A percentile compares a stretch with the other conserved stretches of the same genome.
Evolutionary conservation across 164 flowering plant genomes (phyloP).

Genomic region (Nelumbo lutea): DNA sequence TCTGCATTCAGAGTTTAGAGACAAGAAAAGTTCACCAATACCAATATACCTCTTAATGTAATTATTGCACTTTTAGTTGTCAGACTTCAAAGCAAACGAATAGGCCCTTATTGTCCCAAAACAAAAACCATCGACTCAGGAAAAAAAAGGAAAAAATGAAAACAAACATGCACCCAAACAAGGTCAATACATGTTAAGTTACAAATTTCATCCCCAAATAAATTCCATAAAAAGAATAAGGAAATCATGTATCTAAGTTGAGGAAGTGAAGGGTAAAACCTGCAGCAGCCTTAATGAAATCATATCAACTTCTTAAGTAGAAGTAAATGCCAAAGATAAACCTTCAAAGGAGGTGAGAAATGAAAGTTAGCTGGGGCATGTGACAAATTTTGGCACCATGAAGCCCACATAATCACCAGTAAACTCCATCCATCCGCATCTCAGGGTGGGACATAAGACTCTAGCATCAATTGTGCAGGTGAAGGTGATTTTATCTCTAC

Average conservation of each 20-base stretch:
- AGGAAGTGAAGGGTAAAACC: not conserved
- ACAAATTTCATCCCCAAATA: not conserved
- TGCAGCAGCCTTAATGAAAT: not conserved
- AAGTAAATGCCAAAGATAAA: not conserved
- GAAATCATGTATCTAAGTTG: not conserved
- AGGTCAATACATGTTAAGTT: too few relatives aligned
- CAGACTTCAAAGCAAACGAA: too few relatives aligned
- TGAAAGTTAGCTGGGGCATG: not conserved
- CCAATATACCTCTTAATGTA: too few relatives aligned
- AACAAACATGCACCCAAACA: too few relatives aligned
- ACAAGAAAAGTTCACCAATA: too few relatives aligned
- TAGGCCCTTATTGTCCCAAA: too few relatives aligned
- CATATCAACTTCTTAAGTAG: not conserved
- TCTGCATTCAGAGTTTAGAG: too few relatives aligned
- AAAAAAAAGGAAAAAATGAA: too few relatives aligned
- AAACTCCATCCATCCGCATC: not conserved
- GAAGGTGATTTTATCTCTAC: conserved; percentile 74
- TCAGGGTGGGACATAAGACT: conserved; percentile 80
- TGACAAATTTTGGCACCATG: not conserved
- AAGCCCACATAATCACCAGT: not conserved
- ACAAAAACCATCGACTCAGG: too few relatives aligned
- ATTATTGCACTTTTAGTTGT: too few relatives aligned
- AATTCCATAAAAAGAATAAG: too few relatives aligned
- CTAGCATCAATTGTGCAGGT: conserved; percentile 60
- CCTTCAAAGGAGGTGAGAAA: not conserved